Evolutionary conservation across 2,329 filamentous ascomycete genomes (phyloP), one percentile per base, ranked within the genome.

Genomic region (Penicillium paneum): DNA sequence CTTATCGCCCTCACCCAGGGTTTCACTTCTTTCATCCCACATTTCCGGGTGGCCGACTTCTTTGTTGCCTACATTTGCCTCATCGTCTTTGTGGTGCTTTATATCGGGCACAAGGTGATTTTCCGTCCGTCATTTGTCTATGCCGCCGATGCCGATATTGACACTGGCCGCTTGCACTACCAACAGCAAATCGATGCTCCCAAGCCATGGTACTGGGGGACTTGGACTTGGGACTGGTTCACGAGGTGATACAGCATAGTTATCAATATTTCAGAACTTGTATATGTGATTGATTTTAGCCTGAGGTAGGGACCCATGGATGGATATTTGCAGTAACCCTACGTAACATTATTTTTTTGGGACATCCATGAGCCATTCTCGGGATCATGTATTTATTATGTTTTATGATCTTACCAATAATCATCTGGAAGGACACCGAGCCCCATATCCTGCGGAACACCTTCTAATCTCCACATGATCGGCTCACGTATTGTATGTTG

Each of bases 1-100:
- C 70, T 89, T 43, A 84, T 89, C 58, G 78, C 84, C 42, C 56
- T 89, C 24, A 88, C 86, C 0, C 85, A 85, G 64, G 87, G 86
- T 3, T 90, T 89, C 72, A 83, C 83, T 8, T 79, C 81, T 10
- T 89, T 89, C 65, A 85, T 89, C 44, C 74, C 72, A 6, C 51
- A 44, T 13, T 89, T 86, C 82, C 75, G 74, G 62, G 80, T 79
- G 2, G 76, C 76, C 46, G 74, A 78, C 43, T 89, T 89, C 63
- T 87, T 89, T 56, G 78, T 83, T 1, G 78, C 81, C 6, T 89
- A 89, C 59, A 70, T 88, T 63, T 86, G 83, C 58, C 66, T 87
- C 42, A 82, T 88, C n/a, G 65, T 89, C 1, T 89, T 88, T 60
- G 64, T 79, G 1, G 77, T 81, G 2, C 69, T 87, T 8, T 85